Base-by-base conservation (phyloP, 2,329 filamentous ascomycete species). In the Aspergillus cejpii region DNA sequence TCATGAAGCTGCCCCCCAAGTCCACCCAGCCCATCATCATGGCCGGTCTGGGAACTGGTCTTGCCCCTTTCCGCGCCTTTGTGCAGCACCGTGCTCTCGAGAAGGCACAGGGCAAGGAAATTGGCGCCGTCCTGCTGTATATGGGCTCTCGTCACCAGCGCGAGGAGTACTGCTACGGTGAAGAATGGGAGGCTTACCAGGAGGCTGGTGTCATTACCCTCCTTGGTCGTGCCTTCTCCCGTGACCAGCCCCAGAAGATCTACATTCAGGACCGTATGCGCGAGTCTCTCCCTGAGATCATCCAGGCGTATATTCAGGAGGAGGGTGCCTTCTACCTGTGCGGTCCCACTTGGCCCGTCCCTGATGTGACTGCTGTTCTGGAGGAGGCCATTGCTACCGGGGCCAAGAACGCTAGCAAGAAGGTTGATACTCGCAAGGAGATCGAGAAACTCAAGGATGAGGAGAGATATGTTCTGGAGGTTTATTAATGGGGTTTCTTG, bases 231-330 rank as follows among this genome's bases (percentile, higher is more conserved):
- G 92, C 92, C 34, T 98, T 98, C 77, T 94, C 87, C 47, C 85
- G 92, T 65, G 92, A 98, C 65, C 92, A 98, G 77, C 85, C 87
- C 12, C 78, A 96, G 74, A 98, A 98, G 82, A 95, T 98, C 54
- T 98, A 98, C 72, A 98, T 98, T 63, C 92, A 98, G 75, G 92
- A 98, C 67, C 81, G 90, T 55, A 98, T 98, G 92, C 78, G 92
- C 46, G 78, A 97, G 78, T 88, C 84, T 0, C 72, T 97, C 48
- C 72, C 75, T 36, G 83, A 92, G 51, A 94, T 98, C 52, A 78
- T 88, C 47, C 74, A 89, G 69, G 85, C 89, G 0, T 97, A 97
- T 67, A 80, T 96, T 54, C 74, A 83, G 60, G 81, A 96, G 55
- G 84, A 92, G 58, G 92, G 92, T 45, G 84, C 85, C 26, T 98